Evolutionary conservation across 345 rosid species (phyloP).

Genomic region (Salix koriyanagi): DNA sequence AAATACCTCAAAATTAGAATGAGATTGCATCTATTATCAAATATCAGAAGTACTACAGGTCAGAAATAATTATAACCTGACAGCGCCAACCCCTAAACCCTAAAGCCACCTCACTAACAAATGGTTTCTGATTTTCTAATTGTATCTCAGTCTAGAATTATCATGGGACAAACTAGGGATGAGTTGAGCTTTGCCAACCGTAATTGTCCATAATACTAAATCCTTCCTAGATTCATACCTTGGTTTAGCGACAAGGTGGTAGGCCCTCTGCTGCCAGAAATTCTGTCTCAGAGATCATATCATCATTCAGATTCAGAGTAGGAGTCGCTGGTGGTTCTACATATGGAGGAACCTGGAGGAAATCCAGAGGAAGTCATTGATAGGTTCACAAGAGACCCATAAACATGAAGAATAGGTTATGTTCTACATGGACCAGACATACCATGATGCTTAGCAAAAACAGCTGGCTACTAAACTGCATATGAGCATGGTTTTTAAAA

Average conservation of each 20-base stretch:
- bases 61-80: neutral
- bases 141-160: neutral
- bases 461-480: neutral
- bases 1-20: neutral
- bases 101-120: neutral
- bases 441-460: neutral
- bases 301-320: slow-evolving; percentile 37
- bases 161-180: neutral
- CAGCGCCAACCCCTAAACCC: neutral
- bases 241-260: slow-evolving; percentile 22
- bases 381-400: neutral
- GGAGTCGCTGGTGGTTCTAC: slow-evolving; percentile 23
- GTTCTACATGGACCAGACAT: neutral
- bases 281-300: slow-evolving; percentile 17
- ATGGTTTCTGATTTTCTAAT: neutral
- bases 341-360: slow-evolving; percentile 33
- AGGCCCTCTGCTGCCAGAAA: slow-evolving; percentile 16
- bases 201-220: neutral
- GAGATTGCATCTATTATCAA: neutral
- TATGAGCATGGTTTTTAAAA: neutral
- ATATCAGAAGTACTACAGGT: neutral
- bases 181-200: neutral
- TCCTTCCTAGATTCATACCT: slow-evolving; percentile 29
- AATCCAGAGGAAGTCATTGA: neutral
- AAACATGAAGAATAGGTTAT: neutral